Evolutionary conservation across 306 rosid genomes (phyloP), one percentile per base, ranked within the genome.

Genomic region (Alnus glutinosa): DNA sequence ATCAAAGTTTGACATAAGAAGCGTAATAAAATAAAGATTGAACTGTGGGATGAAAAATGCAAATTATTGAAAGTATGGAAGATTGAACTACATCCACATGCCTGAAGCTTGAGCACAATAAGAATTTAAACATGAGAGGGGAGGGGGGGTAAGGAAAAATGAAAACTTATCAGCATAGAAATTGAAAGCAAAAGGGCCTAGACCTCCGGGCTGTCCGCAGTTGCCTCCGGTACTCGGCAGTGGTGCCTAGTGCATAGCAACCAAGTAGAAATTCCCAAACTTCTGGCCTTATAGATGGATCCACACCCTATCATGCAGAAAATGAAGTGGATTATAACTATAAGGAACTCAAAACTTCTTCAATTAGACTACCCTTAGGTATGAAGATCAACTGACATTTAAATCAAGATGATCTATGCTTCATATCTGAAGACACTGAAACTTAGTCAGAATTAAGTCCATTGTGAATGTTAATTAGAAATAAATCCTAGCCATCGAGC

Each of bases 261-360:
- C 98, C 97, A 30, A 94, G 97, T 82, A 94, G 86, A 87, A 92
- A 90, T 89, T 94, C 98, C 98, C 98, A 94, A 77, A 94, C 97
- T 77, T 87, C 93, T 51, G 93, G 86, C 81, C 97, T 89, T 75
- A 94, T 94, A 18, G 94, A 94, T 72, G 94, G 97, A 87, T 94
- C 97, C 74, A 94, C 89, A 46, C 98, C 98, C 98, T 94, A 83
- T 71, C 75, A 86, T 47, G 50, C 77, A 52, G 52, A 10, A 85
- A 81, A 82, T 10, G 34, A 78, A 75, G 55, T 46, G 54, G 81
- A 80, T 81, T 50, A 14, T 36, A 68, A 85, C 82, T 69, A 77
- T 67, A 76, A 83, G 78, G 47, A 80, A 28, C 55, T 54, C 34
- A 75, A 57, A 48, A 79, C 23, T 73, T 73, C 23, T 19, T 37